Percentiles rank a stretch among this genome's conserved stretches.
Evolutionary conservation across 371 early-diverging fungal genomes (phyloP).

Genomic region (Rhizopus delemar): DNA sequence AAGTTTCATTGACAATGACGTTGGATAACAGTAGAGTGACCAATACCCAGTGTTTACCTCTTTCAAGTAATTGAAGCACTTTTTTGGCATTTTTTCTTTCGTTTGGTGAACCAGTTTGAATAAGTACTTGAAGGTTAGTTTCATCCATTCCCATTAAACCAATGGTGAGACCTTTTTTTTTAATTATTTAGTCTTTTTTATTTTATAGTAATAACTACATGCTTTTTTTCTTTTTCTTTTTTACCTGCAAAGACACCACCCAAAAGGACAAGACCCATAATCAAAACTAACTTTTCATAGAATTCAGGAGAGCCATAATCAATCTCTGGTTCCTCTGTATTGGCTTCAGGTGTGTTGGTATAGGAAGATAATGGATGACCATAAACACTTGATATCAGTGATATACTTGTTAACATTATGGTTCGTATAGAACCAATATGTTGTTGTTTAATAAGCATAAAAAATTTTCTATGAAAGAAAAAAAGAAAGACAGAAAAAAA

Average conservation of each 20-base stretch:
- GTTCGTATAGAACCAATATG: slow-evolving; percentile 20
- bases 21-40: slow-evolving; percentile 90
- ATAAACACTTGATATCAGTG: slow-evolving; percentile 24
- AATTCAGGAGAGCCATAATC: slow-evolving; percentile 27
- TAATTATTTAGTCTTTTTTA: not conserved
- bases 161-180: slow-evolving; percentile 71
- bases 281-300: slow-evolving; percentile 21
- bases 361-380: slow-evolving; percentile 24
- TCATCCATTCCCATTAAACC: slow-evolving; percentile 81
- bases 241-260: slow-evolving; percentile 36
- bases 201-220: not conserved
- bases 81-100: slow-evolving; percentile 69
- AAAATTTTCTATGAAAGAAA: not conserved
- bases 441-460: not conserved
- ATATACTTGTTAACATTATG: slow-evolving; percentile 10
- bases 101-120: slow-evolving; percentile 65
- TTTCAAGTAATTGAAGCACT: slow-evolving; percentile 68
- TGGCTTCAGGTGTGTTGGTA: slow-evolving; percentile 4
- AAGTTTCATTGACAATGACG: slow-evolving; percentile 91
- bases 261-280: slow-evolving; percentile 20
- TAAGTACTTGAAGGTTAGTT: slow-evolving; percentile 70
- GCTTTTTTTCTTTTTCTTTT: not conserved
- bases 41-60: slow-evolving; percentile 82
- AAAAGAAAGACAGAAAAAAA: slow-evolving; percentile 9
- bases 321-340: slow-evolving; percentile 15